Evolutionary conservation across 352 stramenopile genomes (phyloP), one percentile per base, ranked within the genome.

Genomic region (Plasmopara muralis): DNA sequence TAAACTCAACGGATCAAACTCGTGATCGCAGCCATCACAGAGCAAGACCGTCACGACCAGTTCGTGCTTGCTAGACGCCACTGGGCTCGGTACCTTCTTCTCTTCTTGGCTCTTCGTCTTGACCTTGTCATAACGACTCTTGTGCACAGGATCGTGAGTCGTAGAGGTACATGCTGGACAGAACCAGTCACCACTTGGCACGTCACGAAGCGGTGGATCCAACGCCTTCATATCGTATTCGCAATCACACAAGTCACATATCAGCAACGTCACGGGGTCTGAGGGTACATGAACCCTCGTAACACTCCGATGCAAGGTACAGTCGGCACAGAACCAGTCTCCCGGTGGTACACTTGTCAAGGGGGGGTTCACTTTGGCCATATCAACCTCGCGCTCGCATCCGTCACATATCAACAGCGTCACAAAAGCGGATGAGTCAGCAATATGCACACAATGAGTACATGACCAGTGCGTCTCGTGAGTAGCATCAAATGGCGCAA

Each of bases 201-300:
- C 60, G 30, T 70, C 51, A 0, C 43, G 58, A 13, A 87, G 55
- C 10, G 74, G 78, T 33, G 76, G 78, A 43, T 75, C 18, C n/a
- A 89, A 40, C 13, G 41, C 53, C 6, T 59, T 65, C 61, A 85
- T 74, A 29, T 88, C 75, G 43, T 71, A 88, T 44, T 90, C 80
- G 20, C 54, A 59, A 34, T 88, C 79, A 46, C 81, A 92, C 15
- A 72, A 74, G 38, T 89, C 78, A 52, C 81, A 92, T 15, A 89
- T 66, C 25, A 92, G 43, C 29, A 89, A 31, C 12, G 57, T 76
- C 14, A 77, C 62, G 9, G 62, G 48, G 4, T 56, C 48, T 31
- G 59, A 39, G n/a, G 60, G 33, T 15, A 38, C 35, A 9, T 37
- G 29, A 29, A 35, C 44, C 14, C 33, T 50, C 25, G 38, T n/a